phyloP scores from a whole-genome alignment of 768 basidiomycete genomes.

The Boletellus ananiceps region DNA sequence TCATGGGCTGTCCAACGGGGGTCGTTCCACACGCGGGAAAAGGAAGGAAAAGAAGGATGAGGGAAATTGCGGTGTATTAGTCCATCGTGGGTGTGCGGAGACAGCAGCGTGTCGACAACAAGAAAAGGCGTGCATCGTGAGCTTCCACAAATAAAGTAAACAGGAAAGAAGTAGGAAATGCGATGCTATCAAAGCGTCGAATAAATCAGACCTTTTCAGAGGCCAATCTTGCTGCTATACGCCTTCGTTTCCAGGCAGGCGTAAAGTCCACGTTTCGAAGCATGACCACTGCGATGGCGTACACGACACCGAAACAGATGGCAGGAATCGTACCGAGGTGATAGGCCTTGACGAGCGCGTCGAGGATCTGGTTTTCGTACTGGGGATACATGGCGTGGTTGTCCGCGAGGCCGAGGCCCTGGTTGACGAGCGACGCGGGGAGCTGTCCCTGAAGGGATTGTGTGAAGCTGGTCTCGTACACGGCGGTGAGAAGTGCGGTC shows the following conservation, averaged over 20 bases:
- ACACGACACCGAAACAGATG: constrained; percentile 30
- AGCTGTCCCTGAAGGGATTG: constrained; percentile 25
- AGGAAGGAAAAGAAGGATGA: neutral
- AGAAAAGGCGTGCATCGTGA: constrained; percentile 4
- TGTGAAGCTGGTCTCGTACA: constrained; percentile 32
- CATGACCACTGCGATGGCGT: constrained; percentile 28
- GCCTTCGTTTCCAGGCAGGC: constrained; percentile 31
- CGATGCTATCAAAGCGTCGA: constrained; percentile 14
- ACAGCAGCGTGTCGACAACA: neutral
- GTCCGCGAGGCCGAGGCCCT: constrained; percentile 31
- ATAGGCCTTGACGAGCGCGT: constrained; percentile 32
- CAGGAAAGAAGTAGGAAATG: neutral
- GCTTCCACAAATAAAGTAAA: constrained; percentile 12
- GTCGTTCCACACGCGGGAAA: neutral
- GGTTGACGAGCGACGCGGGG: constrained; percentile 26
- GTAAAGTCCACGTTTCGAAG: constrained; percentile 31
- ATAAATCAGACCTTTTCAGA: constrained; percentile 19
- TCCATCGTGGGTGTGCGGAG: constrained; percentile 9
- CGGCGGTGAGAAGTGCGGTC: constrained; percentile 33
- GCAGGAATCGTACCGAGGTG: constrained; percentile 33
- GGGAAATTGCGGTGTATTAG: neutral
- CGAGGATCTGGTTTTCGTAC: constrained; percentile 30
- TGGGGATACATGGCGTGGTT: constrained; percentile 28
- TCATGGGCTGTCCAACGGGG: neutral
- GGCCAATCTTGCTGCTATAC: constrained; percentile 24